Evolutionary conservation across 208 protist species (phyloP), one percentile per base, ranked within the genome.

Genomic region (Leishmania mexicana): DNA sequence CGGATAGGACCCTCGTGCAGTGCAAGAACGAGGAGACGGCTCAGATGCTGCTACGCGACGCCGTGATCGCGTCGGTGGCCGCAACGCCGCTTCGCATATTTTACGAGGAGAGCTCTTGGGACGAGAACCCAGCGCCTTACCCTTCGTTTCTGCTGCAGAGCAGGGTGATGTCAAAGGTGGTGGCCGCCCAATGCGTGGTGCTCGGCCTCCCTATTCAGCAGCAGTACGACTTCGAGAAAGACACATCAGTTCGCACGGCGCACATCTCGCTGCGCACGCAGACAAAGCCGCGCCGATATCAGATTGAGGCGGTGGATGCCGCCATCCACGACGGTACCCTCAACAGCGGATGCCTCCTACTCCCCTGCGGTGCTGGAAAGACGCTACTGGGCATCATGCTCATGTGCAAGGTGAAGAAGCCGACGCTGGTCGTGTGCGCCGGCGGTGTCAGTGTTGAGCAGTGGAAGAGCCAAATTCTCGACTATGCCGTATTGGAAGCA

Each of bases 321-420:
- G 90, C 90, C 21, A 87, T 88, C 19, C 79, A 76, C 35, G 87
- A 90, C 31, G 92, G 93, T 15, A 87, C 81, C 45, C 81, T 97
- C 45, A 89, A 89, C 75, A 98, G 94, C 86, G 99, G 99, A 35
- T 98, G 99, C 64, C 98, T 99, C 71, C 98, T 99, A 31, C 93
- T 99, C 10, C 99, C 99, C 7, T 99, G 99, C 90, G 99, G 99
- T 42, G 99, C 99, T 11, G 99, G 99, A 38, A 99, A 99, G 92
- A 99, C 99, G 19, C 92, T 99, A 21, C 97, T 99, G 24, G 99
- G 99, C 42, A 99, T 99, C 47, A 99, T 99, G 78, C 95, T 99
- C 2, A 90, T 97, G 47, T 96, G 89, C 76, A 99, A 98, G 45
- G 95, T 99, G 62, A 98, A 99, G 76, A 99, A 99, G 76, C 92